Evolutionary conservation across 257 asterid genomes (phyloP).

Genomic region (Capsicum chinense): DNA sequence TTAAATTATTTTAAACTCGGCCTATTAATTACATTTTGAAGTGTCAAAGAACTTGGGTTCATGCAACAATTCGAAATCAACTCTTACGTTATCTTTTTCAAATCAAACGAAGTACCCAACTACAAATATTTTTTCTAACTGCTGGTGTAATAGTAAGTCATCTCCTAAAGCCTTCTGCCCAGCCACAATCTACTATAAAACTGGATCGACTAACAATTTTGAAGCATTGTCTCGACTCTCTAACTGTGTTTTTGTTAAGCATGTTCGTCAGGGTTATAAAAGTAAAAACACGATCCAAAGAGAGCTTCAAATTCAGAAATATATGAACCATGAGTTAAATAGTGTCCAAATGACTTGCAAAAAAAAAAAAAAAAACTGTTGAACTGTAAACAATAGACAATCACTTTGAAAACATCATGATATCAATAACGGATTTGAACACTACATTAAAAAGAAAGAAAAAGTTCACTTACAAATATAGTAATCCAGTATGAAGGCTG

Average conservation of each 20-base stretch:
- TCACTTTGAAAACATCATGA: background rate
- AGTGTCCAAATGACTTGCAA: background rate
- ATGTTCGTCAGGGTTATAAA: conserved; percentile 9
- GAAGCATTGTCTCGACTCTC: conserved; percentile 7
- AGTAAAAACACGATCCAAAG: conserved; percentile 11
- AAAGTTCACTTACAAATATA: conserved; percentile 65
- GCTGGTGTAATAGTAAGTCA: background rate
- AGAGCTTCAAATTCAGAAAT: background rate
- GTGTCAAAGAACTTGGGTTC: background rate
- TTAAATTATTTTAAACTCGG: background rate
- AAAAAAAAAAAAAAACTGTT: background rate
- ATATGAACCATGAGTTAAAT: background rate
- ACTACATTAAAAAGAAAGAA: conserved; percentile 20
- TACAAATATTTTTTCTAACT: background rate
- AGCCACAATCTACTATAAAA: background rate
- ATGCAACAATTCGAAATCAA: conserved; percentile 17
- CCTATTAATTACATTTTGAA: background rate
- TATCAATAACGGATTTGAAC: conserved; percentile 3
- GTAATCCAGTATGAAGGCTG: conserved; percentile 95
- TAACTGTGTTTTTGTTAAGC: conserved; percentile 11
- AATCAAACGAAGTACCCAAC: background rate
- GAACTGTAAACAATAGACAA: conserved; percentile 12
- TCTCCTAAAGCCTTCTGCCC: background rate
- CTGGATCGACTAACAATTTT: background rate
- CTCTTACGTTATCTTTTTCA: background rate